Conservation (phyloP, 306 rosid species). For the Quercus glauca region DNA sequence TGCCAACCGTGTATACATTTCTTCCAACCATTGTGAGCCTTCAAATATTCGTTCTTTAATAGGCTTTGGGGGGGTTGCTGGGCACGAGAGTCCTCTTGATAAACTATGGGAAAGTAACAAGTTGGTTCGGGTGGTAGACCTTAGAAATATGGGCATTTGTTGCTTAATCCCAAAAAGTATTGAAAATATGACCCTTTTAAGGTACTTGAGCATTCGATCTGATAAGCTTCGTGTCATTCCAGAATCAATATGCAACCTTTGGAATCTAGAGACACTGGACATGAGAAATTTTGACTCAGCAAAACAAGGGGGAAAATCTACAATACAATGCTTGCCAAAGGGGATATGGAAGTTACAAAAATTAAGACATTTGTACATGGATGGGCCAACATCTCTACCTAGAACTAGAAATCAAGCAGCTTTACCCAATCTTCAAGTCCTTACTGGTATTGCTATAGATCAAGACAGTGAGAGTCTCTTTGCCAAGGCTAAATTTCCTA, state of each 20-base stretch:
- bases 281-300: neutral
- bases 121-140: neutral
- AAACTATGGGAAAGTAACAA: neutral
- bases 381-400: neutral
- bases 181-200: neutral
- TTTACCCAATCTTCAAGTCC: conserved; percentile 15
- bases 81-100: accelerated
- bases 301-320: too few species aligned
- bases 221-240: accelerated
- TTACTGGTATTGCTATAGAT: neutral
- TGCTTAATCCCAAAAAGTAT: neutral
- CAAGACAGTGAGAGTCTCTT: neutral
- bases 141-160: too few species aligned
- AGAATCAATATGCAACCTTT: neutral
- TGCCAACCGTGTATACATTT: neutral
- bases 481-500: conserved; percentile 4
- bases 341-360: neutral
- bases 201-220: neutral
- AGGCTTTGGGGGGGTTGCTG: neutral
- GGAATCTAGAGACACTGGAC: neutral
- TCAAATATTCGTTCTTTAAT: neutral
- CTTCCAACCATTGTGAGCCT: neutral
- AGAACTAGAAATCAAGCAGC: accelerated
- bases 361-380: neutral
- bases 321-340: neutral